Evolutionary conservation across 2,329 filamentous ascomycete genomes (phyloP).

Genomic region (Camillea tinctor): DNA sequence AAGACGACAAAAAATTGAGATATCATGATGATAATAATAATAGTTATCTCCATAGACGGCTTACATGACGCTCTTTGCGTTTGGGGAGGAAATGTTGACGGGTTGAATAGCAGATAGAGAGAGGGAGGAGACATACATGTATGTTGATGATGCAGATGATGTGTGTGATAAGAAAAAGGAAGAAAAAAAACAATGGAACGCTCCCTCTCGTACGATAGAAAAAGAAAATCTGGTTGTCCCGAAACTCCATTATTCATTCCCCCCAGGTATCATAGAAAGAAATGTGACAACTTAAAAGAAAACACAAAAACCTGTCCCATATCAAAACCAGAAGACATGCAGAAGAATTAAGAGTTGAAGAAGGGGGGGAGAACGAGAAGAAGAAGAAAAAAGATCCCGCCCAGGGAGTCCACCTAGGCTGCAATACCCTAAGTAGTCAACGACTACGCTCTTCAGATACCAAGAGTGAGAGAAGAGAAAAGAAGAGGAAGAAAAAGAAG

Average conservation of each 20-base stretch:
- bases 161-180: constrained; percentile 32
- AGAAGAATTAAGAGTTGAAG: neutral
- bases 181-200: constrained; percentile 26
- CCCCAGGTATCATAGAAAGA: constrained; percentile 20
- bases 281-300: too few species aligned
- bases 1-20: too few species aligned
- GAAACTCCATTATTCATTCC: constrained; percentile 13
- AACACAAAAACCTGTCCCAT: too few species aligned
- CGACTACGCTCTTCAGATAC: constrained; percentile 1
- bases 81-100: too few species aligned
- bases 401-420: neutral
- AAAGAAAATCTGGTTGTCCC: too few species aligned
- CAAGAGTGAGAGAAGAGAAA: constrained; percentile 18
- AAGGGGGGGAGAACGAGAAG: neutral
- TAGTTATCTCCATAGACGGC: neutral
- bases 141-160: constrained; percentile 6
- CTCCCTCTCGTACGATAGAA: constrained; percentile 7
- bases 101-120: neutral
- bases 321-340: too few species aligned
- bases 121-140: constrained; percentile 5
- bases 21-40: too few species aligned
- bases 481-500: constrained; percentile 17
- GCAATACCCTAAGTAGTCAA: neutral
- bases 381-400: neutral
- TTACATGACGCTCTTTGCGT: neutral